Evolutionary conservation across 805 yeast genomes (phyloP), one percentile per base, ranked within the genome.

Genomic region (Saccharomycopsis lassenensis): DNA sequence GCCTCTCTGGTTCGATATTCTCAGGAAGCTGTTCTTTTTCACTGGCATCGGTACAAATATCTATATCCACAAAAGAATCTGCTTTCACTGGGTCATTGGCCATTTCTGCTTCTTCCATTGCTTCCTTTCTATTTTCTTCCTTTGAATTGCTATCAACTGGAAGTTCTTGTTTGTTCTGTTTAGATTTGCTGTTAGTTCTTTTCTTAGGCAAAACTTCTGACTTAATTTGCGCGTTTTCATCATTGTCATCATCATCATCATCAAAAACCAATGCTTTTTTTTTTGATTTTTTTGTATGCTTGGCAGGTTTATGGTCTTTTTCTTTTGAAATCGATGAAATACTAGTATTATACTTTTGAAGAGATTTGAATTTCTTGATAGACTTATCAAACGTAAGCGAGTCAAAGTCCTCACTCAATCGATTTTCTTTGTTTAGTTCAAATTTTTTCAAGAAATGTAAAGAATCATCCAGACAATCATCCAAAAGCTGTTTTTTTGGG

Each of bases 401-500:
- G 11, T 37, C 39, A 27, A 24, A 41, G 15, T 41, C 45, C 4
- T 35, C 37, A 23, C 39, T 38, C n/a, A 10, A 16, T 27, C 35
- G 20, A 12, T 36, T 36, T 20, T 36, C 40, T 16, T 36, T 36
- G 18, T 36, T 36, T 17, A 14, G 12, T 7, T 31, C 34, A 17
- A 27, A 31, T 15, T 29, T 29, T 5, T 18, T 22, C 5, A 35
- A 14, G 29, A 39, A 39, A 5, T 27, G 14, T 14, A 41, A 35
- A 5, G 45, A 38, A n/a, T 41, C 45, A 15, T 25, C 29, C 38
- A 35, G 39, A 17, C 24, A 29, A 29, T 41, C 45, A 35, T 41
- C 45, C 4, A 41, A 28, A 23, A 41, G 30, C 5, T 18, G 24
- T 17, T 38, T 37, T 26, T 24, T 24, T 18, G 10, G 11, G 20